These are phyloP conservation scores for Gardenia jasminoides DNA, from an alignment of 257 asterid species.

Conservation along the genomic window DNA sequence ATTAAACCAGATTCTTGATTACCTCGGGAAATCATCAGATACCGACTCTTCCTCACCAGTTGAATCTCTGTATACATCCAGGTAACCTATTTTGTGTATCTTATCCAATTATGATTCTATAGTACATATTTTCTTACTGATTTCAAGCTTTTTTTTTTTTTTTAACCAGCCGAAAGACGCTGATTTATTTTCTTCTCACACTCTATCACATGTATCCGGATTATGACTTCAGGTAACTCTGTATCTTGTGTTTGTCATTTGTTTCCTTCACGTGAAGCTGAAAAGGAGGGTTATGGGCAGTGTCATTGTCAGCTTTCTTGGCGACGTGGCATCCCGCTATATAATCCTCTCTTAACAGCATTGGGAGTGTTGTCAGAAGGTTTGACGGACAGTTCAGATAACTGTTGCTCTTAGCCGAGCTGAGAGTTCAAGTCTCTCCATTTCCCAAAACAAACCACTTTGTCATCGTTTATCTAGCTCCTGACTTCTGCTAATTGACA, in stretches of 20 bases:
- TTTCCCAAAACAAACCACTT: constrained; percentile 63
- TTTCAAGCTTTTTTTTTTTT: constrained; percentile 1
- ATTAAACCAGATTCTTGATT: constrained; percentile 62
- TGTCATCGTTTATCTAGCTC: constrained; percentile 12
- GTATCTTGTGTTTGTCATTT: constrained; percentile 35
- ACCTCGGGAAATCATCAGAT: constrained; percentile 74
- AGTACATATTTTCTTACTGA: constrained; percentile 21
- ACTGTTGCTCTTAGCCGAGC: constrained; percentile 99
- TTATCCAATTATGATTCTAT: background rate
- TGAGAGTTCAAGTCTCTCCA: constrained; percentile 99
- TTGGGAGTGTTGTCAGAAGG: constrained; percentile 99
- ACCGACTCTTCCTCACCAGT: constrained; percentile 78
- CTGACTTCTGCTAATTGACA: constrained; percentile 18
- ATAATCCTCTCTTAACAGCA: constrained; percentile 65
- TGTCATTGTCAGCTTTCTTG: constrained; percentile 95
- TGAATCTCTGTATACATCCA: constrained; percentile 72
- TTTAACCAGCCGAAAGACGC: constrained; percentile 76
- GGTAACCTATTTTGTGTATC: constrained; percentile 39
- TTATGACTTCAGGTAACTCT: constrained; percentile 93
- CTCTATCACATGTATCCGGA: constrained; percentile 95
- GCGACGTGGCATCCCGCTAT: constrained; percentile 97
- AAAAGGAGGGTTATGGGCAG: constrained; percentile 94
- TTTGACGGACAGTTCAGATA: constrained; percentile 92
- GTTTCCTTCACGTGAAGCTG: constrained; percentile 18
- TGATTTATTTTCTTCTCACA: constrained; percentile 88